These are phyloP conservation scores for Penicillium italicum DNA, from an alignment of 2,329 filamentous ascomycete species.

Conservation along the genomic window DNA sequence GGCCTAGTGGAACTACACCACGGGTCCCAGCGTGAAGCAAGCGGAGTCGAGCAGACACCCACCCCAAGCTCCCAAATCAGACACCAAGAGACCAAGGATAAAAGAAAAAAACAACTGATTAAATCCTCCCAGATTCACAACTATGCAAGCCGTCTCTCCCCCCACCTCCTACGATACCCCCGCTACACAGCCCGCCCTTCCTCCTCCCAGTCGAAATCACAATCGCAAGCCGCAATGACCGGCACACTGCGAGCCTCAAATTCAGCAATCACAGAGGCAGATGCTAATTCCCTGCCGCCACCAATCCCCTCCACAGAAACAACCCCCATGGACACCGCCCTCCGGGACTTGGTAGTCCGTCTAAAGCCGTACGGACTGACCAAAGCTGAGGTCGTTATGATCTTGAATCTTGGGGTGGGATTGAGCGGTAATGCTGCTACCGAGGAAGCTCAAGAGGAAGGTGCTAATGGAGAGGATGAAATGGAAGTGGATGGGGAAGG, in stretches of 20 bases:
- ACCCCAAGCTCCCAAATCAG: background rate
- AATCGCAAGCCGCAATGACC: slow-evolving; percentile 22
- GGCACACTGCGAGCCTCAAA: slow-evolving; percentile 18
- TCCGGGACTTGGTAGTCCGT: slow-evolving; percentile 36
- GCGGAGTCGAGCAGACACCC: background rate
- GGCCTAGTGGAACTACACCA: too few species aligned
- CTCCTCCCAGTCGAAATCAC: slow-evolving; percentile 18
- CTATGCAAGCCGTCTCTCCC: slow-evolving; percentile 40
- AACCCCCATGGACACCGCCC: slow-evolving; percentile 38
- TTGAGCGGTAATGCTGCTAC: slow-evolving; percentile 12
- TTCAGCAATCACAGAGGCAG: slow-evolving; percentile 6
- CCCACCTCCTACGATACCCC: slow-evolving; percentile 40
- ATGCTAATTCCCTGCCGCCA: slow-evolving; percentile 7
- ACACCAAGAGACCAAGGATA: background rate
- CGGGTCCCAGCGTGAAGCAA: background rate
- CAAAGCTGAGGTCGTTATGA: slow-evolving; percentile 47
- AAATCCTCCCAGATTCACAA: slow-evolving; percentile 38
- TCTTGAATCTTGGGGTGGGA: slow-evolving; percentile 46
- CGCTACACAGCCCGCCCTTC: slow-evolving; percentile 26
- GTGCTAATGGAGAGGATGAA: slow-evolving; percentile 18
- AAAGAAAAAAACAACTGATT: background rate
- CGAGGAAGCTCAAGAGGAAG: slow-evolving; percentile 3
- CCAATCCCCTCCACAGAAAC: slow-evolving; percentile 12
- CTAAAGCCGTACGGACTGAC: slow-evolving; percentile 43
- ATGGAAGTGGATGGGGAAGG: slow-evolving; percentile 23